These are phyloP conservation scores for Carallia brachiata DNA, from an alignment of 345 rosid genomes.

Conservation along the genomic window DNA sequence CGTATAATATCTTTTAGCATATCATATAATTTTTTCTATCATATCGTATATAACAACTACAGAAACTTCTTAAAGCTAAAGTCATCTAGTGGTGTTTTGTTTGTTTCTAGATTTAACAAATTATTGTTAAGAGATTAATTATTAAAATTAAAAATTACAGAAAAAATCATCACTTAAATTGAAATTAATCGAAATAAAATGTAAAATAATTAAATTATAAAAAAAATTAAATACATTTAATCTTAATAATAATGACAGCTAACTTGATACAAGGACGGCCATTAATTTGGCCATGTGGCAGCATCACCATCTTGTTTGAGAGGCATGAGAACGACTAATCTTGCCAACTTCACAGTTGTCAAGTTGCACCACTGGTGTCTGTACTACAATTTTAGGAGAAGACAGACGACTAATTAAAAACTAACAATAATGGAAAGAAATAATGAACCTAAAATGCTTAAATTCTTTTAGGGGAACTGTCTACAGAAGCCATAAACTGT, in stretches of 20 bases:
- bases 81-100: too few species aligned
- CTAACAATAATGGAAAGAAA: background rate
- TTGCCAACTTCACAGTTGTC: background rate
- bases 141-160: too few species aligned
- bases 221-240: too few species aligned
- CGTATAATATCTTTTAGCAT: too few species aligned
- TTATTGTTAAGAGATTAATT: too few species aligned
- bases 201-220: too few species aligned
- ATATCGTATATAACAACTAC: too few species aligned
- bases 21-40: too few species aligned
- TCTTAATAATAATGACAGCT: conserved; percentile 13
- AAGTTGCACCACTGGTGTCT: conserved; percentile 7
- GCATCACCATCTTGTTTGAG: background rate
- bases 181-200: too few species aligned
- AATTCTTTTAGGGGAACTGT: background rate
- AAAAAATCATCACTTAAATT: too few species aligned
- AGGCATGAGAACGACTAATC: background rate
- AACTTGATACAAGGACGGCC: background rate
- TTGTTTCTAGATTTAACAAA: too few species aligned
- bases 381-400: background rate
- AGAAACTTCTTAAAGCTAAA: too few species aligned
- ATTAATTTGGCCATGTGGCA: background rate
- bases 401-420: background rate
- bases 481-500: background rate
- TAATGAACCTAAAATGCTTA: background rate